Evolutionary conservation across 2,329 filamentous ascomycete species (phyloP).

Genomic region (Ustilaginoidea virens): DNA sequence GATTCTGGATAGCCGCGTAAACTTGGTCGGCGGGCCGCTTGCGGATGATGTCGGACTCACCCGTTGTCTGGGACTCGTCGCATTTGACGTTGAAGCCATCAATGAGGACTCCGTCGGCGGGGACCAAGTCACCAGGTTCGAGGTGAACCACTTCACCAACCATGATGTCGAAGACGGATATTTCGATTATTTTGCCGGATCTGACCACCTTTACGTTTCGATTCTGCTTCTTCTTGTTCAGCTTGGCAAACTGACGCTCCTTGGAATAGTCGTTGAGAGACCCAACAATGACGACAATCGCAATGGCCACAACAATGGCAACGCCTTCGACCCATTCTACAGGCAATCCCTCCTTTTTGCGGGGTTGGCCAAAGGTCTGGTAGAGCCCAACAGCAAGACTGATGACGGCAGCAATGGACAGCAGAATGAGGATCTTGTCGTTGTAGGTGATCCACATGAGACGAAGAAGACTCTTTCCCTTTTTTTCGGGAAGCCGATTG

Average conservation of each 20-base stretch:
- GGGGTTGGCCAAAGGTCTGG: constrained; percentile 50
- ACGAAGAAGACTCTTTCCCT: constrained; percentile 56
- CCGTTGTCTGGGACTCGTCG: constrained; percentile 66
- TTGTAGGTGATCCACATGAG: constrained; percentile 75
- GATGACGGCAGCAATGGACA: constrained; percentile 55
- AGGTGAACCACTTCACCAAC: constrained; percentile 57
- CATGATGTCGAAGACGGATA: constrained; percentile 54
- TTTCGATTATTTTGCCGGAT: constrained; percentile 52
- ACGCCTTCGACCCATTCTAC: constrained; percentile 75
- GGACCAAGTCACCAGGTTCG: constrained; percentile 62
- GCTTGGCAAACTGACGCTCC: constrained; percentile 61
- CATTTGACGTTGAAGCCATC: constrained; percentile 61
- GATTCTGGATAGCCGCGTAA: constrained; percentile 50
- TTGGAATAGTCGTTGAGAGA: constrained; percentile 71
- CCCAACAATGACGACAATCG: constrained; percentile 62
- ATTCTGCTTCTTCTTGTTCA: constrained; percentile 69
- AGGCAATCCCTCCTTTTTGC: constrained; percentile 32
- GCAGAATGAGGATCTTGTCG: constrained; percentile 63
- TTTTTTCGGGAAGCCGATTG: constrained; percentile 58
- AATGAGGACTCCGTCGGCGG: constrained; percentile 59
- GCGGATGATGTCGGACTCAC: constrained; percentile 61
- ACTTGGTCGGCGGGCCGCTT: constrained; percentile 55
- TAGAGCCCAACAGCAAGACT: constrained; percentile 63
- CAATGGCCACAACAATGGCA: constrained; percentile 66
- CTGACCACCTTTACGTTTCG: constrained; percentile 57